phyloP scores from a whole-genome alignment of 129 eudicot genomes.

The Flaveria linearis region DNA sequence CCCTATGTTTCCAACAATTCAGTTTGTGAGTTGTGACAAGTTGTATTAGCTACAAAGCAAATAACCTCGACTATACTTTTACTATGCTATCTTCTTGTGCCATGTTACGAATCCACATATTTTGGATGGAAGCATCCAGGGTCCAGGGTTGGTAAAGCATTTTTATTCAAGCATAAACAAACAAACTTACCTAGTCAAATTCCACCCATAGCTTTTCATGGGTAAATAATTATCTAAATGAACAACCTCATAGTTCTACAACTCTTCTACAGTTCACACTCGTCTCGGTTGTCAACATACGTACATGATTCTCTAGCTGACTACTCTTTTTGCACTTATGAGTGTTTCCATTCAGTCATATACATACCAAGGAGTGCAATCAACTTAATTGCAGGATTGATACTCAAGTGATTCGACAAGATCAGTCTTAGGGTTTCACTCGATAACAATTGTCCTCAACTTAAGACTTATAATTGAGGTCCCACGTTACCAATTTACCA shows the following conservation, averaged over 20 bases:
- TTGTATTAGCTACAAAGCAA: conserved; percentile 3
- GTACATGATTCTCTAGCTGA: conserved; percentile 1
- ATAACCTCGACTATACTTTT: not conserved
- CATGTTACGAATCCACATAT: not conserved
- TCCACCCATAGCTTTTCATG: not conserved
- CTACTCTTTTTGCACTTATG: not conserved
- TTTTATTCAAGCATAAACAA: not conserved
- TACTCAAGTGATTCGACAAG: conserved; percentile 2
- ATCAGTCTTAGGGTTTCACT: not conserved
- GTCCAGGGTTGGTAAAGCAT: not conserved
- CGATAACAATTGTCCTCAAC: not conserved
- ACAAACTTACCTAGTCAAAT: no score
- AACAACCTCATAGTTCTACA: conserved; percentile 8
- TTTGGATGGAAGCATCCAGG: no score
- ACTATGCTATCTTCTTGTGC: conserved; percentile 14
- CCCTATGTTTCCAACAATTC: not conserved
- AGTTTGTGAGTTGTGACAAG: not conserved
- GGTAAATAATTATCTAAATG: not conserved
- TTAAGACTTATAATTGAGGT: not conserved
- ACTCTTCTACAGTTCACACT: conserved; percentile 6
- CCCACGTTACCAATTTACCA: no score
- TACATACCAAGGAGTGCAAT: not conserved
- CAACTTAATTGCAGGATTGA: no score
- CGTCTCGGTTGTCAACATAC: not conserved
- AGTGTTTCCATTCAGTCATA: not conserved